Conservation (phyloP, 2,329 filamentous ascomycete genomes). For the Stachybotrys elegans region DNA sequence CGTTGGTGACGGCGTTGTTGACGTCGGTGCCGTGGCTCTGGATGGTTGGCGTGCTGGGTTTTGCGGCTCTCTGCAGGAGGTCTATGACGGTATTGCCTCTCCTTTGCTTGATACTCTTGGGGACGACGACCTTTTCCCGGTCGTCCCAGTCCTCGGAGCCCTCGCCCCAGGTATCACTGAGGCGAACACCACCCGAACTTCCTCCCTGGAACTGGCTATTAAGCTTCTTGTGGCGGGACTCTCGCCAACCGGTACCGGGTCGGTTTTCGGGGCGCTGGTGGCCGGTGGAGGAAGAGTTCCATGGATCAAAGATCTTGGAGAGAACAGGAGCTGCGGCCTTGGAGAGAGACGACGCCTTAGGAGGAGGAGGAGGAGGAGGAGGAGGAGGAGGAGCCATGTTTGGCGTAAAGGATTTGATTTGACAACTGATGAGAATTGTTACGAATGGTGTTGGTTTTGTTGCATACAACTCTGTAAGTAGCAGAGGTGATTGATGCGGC, state of each 20-base stretch:
- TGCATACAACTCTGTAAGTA: too few species aligned
- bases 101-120: conserved; percentile 34
- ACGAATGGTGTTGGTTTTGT: too few species aligned
- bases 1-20: conserved; percentile 1
- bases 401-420: too few species aligned
- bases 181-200: conserved; percentile 50
- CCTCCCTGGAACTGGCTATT: conserved; percentile 60
- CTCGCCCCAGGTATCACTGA: conserved; percentile 61
- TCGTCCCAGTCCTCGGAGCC: conserved; percentile 54
- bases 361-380: too few species aligned
- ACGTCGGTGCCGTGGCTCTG: too few species aligned
- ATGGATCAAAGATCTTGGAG: conserved; percentile 54
- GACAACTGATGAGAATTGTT: too few species aligned
- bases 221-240: conserved; percentile 64
- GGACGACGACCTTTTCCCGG: conserved; percentile 35
- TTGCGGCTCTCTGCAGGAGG: conserved; percentile 45
- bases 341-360: too few species aligned
- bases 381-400: too few species aligned
- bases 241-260: conserved; percentile 63
- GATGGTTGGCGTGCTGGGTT: too few species aligned
- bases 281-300: conserved; percentile 70
- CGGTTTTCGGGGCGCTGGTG: conserved; percentile 72
- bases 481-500: too few species aligned
- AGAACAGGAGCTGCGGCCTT: conserved; percentile 36
- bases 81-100: conserved; percentile 43